Base-by-base conservation (phyloP, 2,329 filamentous ascomycete species). In the Botrytis fragariae region DNA sequence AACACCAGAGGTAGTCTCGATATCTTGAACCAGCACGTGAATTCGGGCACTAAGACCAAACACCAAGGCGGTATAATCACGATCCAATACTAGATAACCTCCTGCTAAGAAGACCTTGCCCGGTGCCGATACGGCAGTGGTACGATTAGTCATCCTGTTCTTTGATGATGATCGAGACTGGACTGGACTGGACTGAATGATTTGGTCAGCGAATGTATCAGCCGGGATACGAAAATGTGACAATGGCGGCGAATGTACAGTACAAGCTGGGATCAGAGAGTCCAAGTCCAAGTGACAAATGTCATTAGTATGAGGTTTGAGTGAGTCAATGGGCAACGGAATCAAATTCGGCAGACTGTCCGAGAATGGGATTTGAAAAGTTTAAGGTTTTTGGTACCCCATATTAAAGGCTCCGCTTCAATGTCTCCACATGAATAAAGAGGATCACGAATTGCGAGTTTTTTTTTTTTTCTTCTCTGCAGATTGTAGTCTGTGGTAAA, bases 61-160 rank as follows among this genome's bases (percentile, higher is more conserved):
- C 75, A 93, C 87, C 72, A 93, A 84, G 42, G 91, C 95, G 4
- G 92, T 96, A 83, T 98, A 94, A 75, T 88, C 86, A 75, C 93
- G 90, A 84, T 98, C 95, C 63, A 99, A 90, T 35, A 98, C 95
- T 63, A 98, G 90, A 83, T 98, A 99, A 75, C 96, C 96, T 76
- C 96, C 96, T 6, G 95, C 94, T 71, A 98, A 88, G 76, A 99
- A 89, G 74, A 99, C 96, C 85, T 99, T 99, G 78, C 96, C 96
- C 29, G 96, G 96, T 35, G 96, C 95, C 76, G 96, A 98, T 77
- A 97, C 89, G 80, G 78, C 80, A 2, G 79, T 81, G 8, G 75
- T 60, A 74, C 76, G 77, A 37, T 57, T 48, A 48, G 61, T 59
- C 39, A 67, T 67, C 22, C 10, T 59, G 65, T 42, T 42, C 25